Base-by-base conservation (phyloP, 2,329 filamentous ascomycete species). In the Exophiala sp. region DNA sequence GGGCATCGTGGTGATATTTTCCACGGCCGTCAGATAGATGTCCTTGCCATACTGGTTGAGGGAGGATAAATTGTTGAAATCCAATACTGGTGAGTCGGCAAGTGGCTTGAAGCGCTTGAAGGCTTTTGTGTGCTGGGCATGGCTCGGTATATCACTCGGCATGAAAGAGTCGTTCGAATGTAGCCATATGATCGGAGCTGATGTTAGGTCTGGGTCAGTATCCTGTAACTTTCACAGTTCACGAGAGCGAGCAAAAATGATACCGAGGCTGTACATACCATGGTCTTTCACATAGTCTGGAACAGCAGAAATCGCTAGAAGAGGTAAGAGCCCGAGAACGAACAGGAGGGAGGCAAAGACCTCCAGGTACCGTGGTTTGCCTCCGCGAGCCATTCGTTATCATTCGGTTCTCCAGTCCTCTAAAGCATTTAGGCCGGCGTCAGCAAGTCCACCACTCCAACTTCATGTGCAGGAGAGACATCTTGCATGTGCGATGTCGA, bases 131-230 rank as follows among this genome's bases (percentile, higher is more conserved):
- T 80, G 71, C 32, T 66, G 60, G 7, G 80, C 61, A 59, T 79
- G 76, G 9, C 69, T 66, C 33, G 65, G 66, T 29, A 80, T 73
- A 55, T 78, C 76, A 40, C 76, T 77, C 3, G 78, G 78, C 51
- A 73, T 72, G 58, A 77, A 79, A 12, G 66, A 62, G 55, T 81
- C 78, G 55, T 71, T 59, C 24, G 72, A 73, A 57, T 80, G 72
- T 5, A 80, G 69, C 71, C 75, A 80, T 32, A 80, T 69, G 5
- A 80, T 58, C 6, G 78, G 78, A 21, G 78, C 78, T 80, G 44
- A n/a, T 34, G 45, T 38, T 7, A 21, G 8, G 11, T 12, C 33
- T 49, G n/a, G 10, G 21, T 46, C 35, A 42, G 35, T 20, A 18
- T 38, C 16, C 32, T 21, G 14, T 14, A 2, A 14, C 2, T 35